Base-by-base conservation (phyloP, 192 early-diverging fungal species). In the Podila minutissima region DNA sequence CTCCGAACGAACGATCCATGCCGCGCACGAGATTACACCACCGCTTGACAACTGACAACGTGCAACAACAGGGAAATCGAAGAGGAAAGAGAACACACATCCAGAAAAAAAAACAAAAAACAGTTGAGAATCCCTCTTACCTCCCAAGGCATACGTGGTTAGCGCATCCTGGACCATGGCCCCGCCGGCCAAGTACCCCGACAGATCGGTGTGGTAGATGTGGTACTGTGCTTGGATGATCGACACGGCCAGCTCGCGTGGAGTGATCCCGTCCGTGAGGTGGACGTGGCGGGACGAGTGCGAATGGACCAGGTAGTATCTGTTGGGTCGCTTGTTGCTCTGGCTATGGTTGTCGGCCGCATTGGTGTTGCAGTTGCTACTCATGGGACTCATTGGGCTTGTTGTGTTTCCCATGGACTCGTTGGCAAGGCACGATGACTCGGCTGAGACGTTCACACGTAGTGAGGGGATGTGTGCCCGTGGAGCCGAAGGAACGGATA, bases 141-240 rank as follows among this genome's bases (percentile, higher is more conserved):
- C 75, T 71, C 75, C 75, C 4, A 78, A 53, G 4, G 69, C 75
- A 50, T 67, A 78, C 29, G 59, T 66, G 5, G 75, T 71, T 6
- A 78, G 69, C 3, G 69, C 69, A 67, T 78, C 75, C 24, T 78
- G 75, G 59, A 78, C 75, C 69, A 78, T 66, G 8, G 64, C 75
- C 2, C 69, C 75, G n/a, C 75, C 75, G 0, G 75, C 75, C 9
- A 71, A 50, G 38, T 78, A 78, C 1, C 75, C 75, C 10, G 75
- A 78, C 8, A 78, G 69, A 62, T 78, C 75, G 15, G 75, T 71
- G 55, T 78, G 75, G 28, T 78, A 78, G 50, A 78, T 67, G 62
- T 78, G 75, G 24, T 78, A 78, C 22, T 78, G 75, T 17, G 75
- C 75, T 28, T 78, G 75, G 29, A 78, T 66, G 50, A 78, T 78